Evolutionary conservation across 2,329 filamentous ascomycete species (phyloP).

Genomic region (Sordariomycetes sp.): DNA sequence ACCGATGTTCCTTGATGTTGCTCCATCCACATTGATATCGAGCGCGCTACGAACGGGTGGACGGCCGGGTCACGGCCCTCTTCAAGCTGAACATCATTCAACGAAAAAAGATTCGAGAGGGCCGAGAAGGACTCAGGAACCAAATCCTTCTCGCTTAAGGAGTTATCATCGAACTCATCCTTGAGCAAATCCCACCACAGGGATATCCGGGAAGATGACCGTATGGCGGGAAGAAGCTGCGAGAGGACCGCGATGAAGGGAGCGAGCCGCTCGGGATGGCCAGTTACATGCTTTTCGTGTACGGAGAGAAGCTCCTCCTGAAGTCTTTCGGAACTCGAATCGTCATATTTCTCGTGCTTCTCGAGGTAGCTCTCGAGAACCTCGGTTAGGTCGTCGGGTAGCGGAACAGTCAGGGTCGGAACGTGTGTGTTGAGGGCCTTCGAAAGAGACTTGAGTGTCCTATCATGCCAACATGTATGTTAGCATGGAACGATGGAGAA

Average conservation of each 20-base stretch:
- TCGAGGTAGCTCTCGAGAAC: constrained; percentile 55
- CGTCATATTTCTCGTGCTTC: constrained; percentile 54
- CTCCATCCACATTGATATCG: constrained; percentile 46
- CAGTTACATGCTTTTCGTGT: constrained; percentile 50
- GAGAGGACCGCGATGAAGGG: constrained; percentile 58
- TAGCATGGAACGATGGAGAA: not conserved
- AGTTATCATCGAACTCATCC: constrained; percentile 19
- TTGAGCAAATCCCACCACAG: constrained; percentile 58
- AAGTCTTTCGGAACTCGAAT: constrained; percentile 53
- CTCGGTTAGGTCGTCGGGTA: constrained; percentile 50
- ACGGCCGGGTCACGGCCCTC: constrained; percentile 25
- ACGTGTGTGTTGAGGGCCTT: constrained; percentile 41
- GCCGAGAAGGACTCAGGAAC: constrained; percentile 52
- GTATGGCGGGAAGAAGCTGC: constrained; percentile 49
- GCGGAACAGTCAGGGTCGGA: constrained; percentile 37
- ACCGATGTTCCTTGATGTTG: constrained; percentile 12
- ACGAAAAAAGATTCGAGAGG: constrained; percentile 48
- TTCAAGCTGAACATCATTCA: constrained; percentile 42
- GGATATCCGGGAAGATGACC: constrained; percentile 46
- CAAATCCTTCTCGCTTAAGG: constrained; percentile 48
- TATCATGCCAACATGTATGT: constrained; percentile 13
- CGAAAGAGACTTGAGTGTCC: constrained; percentile 46
- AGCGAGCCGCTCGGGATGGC: constrained; percentile 40
- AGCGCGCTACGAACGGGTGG: constrained; percentile 39
- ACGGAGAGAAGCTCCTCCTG: constrained; percentile 59